Evolutionary conservation across 2,329 filamentous ascomycete species (phyloP).

Genomic region (Chaetomiaceae sp.): DNA sequence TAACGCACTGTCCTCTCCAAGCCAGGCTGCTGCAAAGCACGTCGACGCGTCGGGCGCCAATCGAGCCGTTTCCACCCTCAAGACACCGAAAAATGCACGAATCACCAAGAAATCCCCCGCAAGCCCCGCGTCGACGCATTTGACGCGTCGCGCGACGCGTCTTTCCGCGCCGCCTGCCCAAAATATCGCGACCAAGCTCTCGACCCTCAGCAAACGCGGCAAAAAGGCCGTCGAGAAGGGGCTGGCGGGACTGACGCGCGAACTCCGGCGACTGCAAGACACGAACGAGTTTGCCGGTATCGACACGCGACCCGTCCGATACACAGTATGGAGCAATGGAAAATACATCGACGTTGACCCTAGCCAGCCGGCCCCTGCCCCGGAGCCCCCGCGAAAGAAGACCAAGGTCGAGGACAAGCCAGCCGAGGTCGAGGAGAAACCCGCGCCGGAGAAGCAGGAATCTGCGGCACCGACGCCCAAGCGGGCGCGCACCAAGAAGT

Average conservation of each 20-base stretch:
- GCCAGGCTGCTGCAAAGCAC: slow-evolving; percentile 32
- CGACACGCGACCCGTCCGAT: slow-evolving; percentile 52
- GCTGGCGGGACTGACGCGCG: slow-evolving; percentile 47
- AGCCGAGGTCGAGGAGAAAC: slow-evolving; percentile 19
- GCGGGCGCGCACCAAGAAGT: slow-evolving; percentile 60
- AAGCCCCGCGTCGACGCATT: slow-evolving; percentile 20
- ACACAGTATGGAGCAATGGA: slow-evolving; percentile 61
- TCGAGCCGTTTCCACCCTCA: slow-evolving; percentile 38
- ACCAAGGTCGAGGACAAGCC: slow-evolving; percentile 23
- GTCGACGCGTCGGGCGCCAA: slow-evolving; percentile 45
- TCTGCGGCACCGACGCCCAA: slow-evolving; percentile 26
- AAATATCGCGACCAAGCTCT: slow-evolving; percentile 43
- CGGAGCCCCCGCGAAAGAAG: slow-evolving; percentile 36
- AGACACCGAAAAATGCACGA: slow-evolving; percentile 31
- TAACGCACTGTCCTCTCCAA: slow-evolving; percentile 25
- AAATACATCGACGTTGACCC: slow-evolving; percentile 49
- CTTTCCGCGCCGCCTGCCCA: slow-evolving; percentile 40
- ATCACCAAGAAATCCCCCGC: slow-evolving; percentile 33
- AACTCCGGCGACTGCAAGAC: slow-evolving; percentile 56
- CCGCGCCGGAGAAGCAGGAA: slow-evolving; percentile 30
- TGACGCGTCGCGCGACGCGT: slow-evolving; percentile 42
- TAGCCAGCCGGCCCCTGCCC: slow-evolving; percentile 35
- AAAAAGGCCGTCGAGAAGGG: slow-evolving; percentile 49
- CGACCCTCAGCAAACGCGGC: slow-evolving; percentile 56
- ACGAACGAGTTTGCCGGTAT: slow-evolving; percentile 58